Evolutionary conservation across 495 filamentous ascomycete genomes (phyloP).

Genomic region (Aspergillus nidulans): DNA sequence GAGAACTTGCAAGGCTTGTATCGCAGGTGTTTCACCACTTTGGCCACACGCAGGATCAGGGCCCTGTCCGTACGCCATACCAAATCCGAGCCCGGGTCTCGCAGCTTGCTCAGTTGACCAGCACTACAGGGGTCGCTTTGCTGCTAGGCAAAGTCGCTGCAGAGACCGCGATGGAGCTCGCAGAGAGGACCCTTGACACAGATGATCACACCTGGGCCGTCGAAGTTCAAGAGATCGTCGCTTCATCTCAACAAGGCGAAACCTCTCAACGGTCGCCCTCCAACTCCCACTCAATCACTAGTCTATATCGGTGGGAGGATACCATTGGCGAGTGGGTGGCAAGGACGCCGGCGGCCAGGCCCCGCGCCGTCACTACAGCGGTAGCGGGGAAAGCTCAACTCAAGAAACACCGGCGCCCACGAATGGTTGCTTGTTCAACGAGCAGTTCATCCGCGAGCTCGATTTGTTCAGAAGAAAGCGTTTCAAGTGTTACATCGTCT

Average conservation of each 20-base stretch:
- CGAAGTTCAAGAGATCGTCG: constrained; percentile 39
- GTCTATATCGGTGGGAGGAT: constrained; percentile 52
- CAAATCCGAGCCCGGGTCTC: constrained; percentile 31
- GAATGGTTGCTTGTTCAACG: constrained; percentile 18
- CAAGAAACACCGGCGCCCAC: constrained; percentile 3
- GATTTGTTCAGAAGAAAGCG: constrained; percentile 12
- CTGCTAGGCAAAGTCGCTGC: constrained; percentile 40
- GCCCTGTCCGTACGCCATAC: constrained; percentile 18
- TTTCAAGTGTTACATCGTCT: constrained; percentile 20
- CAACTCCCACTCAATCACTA: constrained; percentile 16
- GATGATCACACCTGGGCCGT: constrained; percentile 48
- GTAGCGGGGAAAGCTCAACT: background rate
- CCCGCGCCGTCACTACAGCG: constrained; percentile 8
- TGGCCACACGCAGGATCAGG: constrained; percentile 22
- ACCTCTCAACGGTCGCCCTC: constrained; percentile 6
- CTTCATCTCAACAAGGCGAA: constrained; percentile 15
- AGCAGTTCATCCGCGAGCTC: constrained; percentile 10
- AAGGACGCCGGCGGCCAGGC: constrained; percentile 36
- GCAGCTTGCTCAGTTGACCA: constrained; percentile 22
- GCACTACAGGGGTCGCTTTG: constrained; percentile 19
- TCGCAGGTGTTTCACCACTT: constrained; percentile 36
- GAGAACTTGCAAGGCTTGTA: constrained; percentile 33
- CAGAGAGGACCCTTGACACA: constrained; percentile 41
- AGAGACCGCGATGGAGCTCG: constrained; percentile 44
- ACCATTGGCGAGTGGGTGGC: constrained; percentile 53